A percentile compares a stretch with the other conserved stretches of the same genome.
These are phyloP conservation scores for Artomyces pyxidatus DNA, from an alignment of 768 basidiomycete species.

Conservation along the genomic window DNA sequence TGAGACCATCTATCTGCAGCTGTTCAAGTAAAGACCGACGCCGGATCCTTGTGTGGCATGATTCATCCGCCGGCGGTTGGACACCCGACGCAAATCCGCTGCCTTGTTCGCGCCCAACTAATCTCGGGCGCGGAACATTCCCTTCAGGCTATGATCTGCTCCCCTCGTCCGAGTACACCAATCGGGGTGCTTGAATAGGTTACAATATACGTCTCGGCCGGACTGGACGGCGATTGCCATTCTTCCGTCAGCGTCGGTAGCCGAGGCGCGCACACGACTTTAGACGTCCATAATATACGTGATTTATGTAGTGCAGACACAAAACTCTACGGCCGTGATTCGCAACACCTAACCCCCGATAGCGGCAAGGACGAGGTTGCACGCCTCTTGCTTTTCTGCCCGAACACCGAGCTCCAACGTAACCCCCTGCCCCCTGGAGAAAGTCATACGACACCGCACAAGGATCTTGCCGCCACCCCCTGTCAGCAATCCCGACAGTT, in stretches of 20 bases:
- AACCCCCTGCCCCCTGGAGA: constrained; percentile 80
- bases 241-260: constrained; percentile 14
- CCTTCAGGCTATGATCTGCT: too few relatives aligned
- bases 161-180: too few relatives aligned
- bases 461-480: constrained; percentile 97
- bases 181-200: too few relatives aligned
- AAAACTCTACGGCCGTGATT: not conserved
- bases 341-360: constrained; percentile 52
- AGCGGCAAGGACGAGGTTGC: constrained; percentile 82
- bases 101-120: too few relatives aligned
- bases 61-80: too few relatives aligned
- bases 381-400: constrained; percentile 83
- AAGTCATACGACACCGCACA: constrained; percentile 94
- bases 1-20: constrained; percentile 6
- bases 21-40: too few relatives aligned
- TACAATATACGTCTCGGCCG: too few relatives aligned
- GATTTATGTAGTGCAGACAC: not conserved
- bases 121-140: too few relatives aligned
- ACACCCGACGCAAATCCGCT: too few relatives aligned
- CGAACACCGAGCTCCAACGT: constrained; percentile 87
- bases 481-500: constrained; percentile 81
- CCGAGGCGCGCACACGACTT: too few relatives aligned
- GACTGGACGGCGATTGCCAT: too few relatives aligned
- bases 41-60: too few relatives aligned
- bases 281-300: not conserved